Evolutionary conservation across 2,329 filamentous ascomycete species (phyloP), one percentile per base, ranked within the genome.

Genomic region (Sporothrix protearum): DNA sequence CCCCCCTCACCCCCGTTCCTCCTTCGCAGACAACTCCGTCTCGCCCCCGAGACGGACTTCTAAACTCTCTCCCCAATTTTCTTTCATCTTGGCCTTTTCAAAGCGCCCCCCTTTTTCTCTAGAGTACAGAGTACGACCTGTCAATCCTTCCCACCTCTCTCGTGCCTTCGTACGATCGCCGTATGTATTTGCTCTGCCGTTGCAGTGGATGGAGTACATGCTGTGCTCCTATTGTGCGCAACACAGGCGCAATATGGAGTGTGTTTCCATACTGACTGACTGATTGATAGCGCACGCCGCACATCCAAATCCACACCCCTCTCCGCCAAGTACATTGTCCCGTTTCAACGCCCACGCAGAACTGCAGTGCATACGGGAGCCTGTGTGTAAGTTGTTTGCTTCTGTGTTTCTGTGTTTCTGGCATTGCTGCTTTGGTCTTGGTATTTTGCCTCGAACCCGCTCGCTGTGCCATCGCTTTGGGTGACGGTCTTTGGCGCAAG

Each of bases 201-300:
- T 61, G 12, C 28, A n/a, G 57, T 39, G 19, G 1, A 16, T 36
- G 55, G 5, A 33, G 28, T 59, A 12, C 53, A n/a, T n/a, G n/a
- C n/a, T n/a, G n/a, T n/a, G n/a, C n/a, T n/a, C n/a, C n/a, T n/a
- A n/a, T n/a, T 57, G 53, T n/a, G 10, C 19, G 33, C 57, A 7
- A 19, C 39, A 28, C 61, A 64, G 36, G n/a, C 9, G 39, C 57
- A 61, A 39, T 39, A 30, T 47, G 42, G 42, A 3, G 6, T 47
- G 19, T n/a, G n/a, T n/a, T 14, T 16, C 42, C 42, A 47, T 19
- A 47, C 42, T 47, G 42, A 47, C 36, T 63, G 36, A 42, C 59
- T 45, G 39, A 47, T 45, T 64, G 61, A 47, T 39, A 64, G 61
- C 61, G n/a, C 39, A n/a, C 39, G n/a, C 61, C n/a, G 53, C 53